A percentile compares a stretch with the other conserved stretches of the same genome.
Evolutionary conservation across 179 eudicot genomes (phyloP).

Genomic region (Spergularia azorica): DNA sequence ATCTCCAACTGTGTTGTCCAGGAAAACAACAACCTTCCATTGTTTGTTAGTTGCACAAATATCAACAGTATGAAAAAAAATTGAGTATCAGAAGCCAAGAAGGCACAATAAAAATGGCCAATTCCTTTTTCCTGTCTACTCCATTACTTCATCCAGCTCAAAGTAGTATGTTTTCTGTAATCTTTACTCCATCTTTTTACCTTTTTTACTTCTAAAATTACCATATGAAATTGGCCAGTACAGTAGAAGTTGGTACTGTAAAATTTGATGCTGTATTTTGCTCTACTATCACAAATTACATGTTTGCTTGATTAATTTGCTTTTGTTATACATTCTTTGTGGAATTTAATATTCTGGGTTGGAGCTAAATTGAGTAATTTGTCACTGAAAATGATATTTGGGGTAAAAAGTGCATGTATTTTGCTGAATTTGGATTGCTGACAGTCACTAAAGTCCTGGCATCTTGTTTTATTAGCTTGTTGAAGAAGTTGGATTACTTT

Average conservation of each 20-base stretch:
- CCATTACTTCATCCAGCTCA: conserved; percentile 25
- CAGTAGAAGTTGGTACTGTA: background rate
- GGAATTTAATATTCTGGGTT: background rate
- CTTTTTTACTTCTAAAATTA: too few species aligned
- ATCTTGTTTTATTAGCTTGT: background rate
- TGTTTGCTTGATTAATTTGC: background rate
- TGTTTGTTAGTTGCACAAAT: conserved; percentile 16
- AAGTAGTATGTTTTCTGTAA: conserved; percentile 18
- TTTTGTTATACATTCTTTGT: background rate
- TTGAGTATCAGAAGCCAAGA: background rate
- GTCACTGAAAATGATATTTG: background rate
- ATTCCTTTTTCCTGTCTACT: conserved; percentile 29
- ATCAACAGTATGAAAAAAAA: background rate
- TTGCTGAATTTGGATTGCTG: background rate
- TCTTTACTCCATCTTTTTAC: background rate
- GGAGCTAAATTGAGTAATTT: background rate
- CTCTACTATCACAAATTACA: background rate
- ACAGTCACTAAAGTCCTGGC: background rate
- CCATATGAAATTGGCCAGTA: background rate
- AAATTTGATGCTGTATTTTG: background rate
- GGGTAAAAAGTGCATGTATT: background rate
- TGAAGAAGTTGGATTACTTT: background rate
- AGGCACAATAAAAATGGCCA: conserved; percentile 22
- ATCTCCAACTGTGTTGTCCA: conserved; percentile 7
- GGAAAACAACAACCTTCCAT: conserved; percentile 33